These are phyloP conservation scores for Emericellopsis atlantica DNA, from an alignment of 2,329 filamentous ascomycete species.

Conservation along the genomic window DNA sequence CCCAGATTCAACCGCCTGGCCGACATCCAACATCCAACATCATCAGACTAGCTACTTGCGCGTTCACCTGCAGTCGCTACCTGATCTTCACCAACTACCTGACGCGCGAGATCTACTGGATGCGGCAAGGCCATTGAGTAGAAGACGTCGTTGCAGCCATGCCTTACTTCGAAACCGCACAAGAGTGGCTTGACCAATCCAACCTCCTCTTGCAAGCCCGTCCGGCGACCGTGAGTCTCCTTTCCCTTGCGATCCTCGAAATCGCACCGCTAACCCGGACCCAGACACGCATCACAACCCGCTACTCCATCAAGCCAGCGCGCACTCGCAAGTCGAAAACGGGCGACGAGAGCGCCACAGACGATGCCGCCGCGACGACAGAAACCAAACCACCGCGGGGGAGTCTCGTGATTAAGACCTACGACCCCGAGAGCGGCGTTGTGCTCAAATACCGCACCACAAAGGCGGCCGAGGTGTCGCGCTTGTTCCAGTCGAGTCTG, in stretches of 20 bases:
- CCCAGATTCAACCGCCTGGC: too few species aligned
- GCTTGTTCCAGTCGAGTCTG: conserved; percentile 60
- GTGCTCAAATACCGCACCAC: conserved; percentile 85
- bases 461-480: conserved; percentile 80
- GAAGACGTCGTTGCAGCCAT: conserved; percentile 30
- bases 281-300: conserved; percentile 83
- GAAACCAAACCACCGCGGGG: conserved; percentile 43
- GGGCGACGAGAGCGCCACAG: neutral
- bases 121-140: too few species aligned
- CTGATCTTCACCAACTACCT: too few species aligned
- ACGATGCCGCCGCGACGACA: conserved; percentile 13
- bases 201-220: conserved; percentile 74
- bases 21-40: too few species aligned
- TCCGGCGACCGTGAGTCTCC: conserved; percentile 59
- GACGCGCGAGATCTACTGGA: too few species aligned
- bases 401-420: conserved; percentile 76
- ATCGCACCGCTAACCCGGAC: neutral
- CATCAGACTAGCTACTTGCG: too few species aligned
- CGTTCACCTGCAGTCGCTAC: too few species aligned
- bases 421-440: conserved; percentile 68
- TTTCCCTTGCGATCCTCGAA: neutral
- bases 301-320: conserved; percentile 60
- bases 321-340: conserved; percentile 5
- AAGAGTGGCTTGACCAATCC: conserved; percentile 88
- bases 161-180: conserved; percentile 72